These are phyloP conservation scores for Ambrosiella beaveri DNA, from an alignment of 2,329 filamentous ascomycete species.

Conservation along the genomic window DNA sequence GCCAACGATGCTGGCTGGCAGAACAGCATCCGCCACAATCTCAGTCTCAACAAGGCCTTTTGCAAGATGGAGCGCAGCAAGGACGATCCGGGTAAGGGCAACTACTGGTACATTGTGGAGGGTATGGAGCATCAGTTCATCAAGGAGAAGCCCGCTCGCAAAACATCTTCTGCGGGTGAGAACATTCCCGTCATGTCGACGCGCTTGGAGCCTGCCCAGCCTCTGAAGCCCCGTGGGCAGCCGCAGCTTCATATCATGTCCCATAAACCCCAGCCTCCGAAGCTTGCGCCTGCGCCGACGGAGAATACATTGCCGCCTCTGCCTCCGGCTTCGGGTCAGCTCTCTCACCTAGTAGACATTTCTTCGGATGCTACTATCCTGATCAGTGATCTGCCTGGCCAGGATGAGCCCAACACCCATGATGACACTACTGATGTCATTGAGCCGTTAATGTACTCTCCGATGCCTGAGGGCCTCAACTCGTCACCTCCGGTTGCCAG, in stretches of 20 bases:
- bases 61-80: constrained; percentile 91
- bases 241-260: constrained; percentile 16
- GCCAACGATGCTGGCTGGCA: constrained; percentile 83
- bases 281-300: background rate
- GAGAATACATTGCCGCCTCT: constrained; percentile 21
- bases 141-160: constrained; percentile 62
- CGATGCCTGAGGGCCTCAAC: constrained; percentile 52
- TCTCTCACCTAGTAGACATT: constrained; percentile 34
- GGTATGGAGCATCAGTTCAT: constrained; percentile 80
- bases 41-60: constrained; percentile 92
- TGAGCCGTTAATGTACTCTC: constrained; percentile 48
- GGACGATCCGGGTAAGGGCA: constrained; percentile 91
- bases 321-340: constrained; percentile 21
- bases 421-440: constrained; percentile 20
- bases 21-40: constrained; percentile 96
- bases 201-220: constrained; percentile 25
- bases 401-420: constrained; percentile 32
- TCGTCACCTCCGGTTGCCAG: constrained; percentile 76
- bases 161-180: constrained; percentile 36
- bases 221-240: constrained; percentile 23
- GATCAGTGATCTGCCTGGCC: constrained; percentile 46
- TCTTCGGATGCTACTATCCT: constrained; percentile 67
- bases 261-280: background rate
- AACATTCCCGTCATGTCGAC: constrained; percentile 41
- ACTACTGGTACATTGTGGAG: constrained; percentile 89